These are phyloP conservation scores for Annulohypoxylon stygium DNA, from an alignment of 495 filamentous ascomycete genomes.

Conservation along the genomic window DNA sequence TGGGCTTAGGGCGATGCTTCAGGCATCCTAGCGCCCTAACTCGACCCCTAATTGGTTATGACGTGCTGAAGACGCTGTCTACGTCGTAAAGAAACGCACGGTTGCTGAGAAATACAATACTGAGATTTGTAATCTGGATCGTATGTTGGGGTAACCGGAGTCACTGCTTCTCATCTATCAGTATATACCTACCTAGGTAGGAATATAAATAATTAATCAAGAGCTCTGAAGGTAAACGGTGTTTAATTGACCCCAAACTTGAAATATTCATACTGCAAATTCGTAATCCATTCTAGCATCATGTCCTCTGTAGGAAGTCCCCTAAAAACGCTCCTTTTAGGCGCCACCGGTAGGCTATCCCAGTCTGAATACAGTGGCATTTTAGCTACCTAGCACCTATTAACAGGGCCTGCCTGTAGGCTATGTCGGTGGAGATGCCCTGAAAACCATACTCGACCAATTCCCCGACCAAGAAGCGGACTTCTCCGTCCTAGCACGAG, in stretches of 20 bases:
- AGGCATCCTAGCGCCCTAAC: no score
- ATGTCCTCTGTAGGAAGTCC: neutral
- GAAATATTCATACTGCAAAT: no score
- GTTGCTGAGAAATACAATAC: no score
- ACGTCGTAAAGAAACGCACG: no score
- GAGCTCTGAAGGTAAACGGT: neutral
- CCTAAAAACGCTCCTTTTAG: neutral
- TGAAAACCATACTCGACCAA: neutral
- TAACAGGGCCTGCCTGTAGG: neutral
- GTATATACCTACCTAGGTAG: no score
- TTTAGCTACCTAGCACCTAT: neutral
- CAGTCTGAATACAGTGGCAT: neutral
- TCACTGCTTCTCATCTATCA: no score
- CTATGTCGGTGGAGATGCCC: constrained; percentile 7
- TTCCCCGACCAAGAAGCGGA: neutral
- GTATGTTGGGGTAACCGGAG: no score
- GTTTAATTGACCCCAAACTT: no score
- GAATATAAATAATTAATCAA: neutral
- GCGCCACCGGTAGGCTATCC: neutral
- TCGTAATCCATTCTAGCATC: neutral
- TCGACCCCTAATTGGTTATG: no score
- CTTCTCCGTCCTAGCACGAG: neutral
- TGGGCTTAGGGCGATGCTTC: no score
- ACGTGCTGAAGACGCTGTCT: no score
- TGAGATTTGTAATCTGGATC: no score